These are phyloP conservation scores for Sambucus nigra DNA, from an alignment of 129 eudicot species.

Conservation along the genomic window DNA sequence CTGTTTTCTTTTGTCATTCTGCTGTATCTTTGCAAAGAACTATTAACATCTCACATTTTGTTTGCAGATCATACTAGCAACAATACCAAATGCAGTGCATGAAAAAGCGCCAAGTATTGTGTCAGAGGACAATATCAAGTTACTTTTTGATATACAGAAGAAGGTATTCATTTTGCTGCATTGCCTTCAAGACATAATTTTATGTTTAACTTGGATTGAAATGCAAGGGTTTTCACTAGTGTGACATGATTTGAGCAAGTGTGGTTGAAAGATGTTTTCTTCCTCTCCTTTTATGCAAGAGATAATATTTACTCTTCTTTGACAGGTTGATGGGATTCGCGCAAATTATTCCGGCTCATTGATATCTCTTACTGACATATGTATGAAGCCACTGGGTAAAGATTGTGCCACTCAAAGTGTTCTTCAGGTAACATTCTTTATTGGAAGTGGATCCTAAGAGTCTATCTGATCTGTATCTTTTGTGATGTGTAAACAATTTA, in stretches of 20 bases:
- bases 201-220: not conserved
- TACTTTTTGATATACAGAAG: conserved; percentile 83
- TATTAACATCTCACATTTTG: conserved; percentile 15
- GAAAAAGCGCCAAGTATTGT: conserved; percentile 70
- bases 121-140: conserved; percentile 68
- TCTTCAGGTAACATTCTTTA: conserved; percentile 56
- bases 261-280: not conserved
- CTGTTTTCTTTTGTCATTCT: not conserved
- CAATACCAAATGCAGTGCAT: conserved; percentile 46
- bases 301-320: conserved; percentile 9
- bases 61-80: conserved; percentile 86
- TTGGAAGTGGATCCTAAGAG: not conserved
- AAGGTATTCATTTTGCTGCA: conserved; percentile 40
- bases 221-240: not conserved
- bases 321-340: conserved; percentile 73
- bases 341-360: conserved; percentile 75
- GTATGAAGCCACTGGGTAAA: conserved; percentile 89
- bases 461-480: not conserved
- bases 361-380: conserved; percentile 85
- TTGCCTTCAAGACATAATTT: conserved; percentile 4
- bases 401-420: conserved; percentile 97
- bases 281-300: conserved; percentile 7
- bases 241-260: not conserved
- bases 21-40: not conserved
- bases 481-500: conserved; percentile 1